A percentile compares a stretch with the other conserved stretches of the same genome.
phyloP scores from a whole-genome alignment of 192 early-diverging fungal genomes.

The Entophlyctis luteolus region DNA sequence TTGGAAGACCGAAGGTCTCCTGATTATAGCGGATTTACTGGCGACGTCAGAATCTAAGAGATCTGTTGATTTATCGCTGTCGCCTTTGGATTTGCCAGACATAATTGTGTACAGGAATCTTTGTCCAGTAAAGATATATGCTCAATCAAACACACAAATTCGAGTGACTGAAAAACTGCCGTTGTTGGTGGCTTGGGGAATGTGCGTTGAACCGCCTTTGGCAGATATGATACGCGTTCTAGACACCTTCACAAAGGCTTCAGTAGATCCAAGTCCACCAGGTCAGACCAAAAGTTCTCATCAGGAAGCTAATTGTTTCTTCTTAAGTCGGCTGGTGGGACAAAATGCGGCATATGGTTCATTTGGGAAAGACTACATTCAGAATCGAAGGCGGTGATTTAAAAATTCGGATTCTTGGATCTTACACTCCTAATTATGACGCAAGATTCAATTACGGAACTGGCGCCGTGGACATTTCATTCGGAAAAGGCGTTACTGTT shows the following conservation, averaged over 20 bases:
- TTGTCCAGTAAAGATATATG: constrained; percentile 50
- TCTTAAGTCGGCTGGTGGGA: constrained; percentile 54
- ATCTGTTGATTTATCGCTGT: constrained; percentile 29
- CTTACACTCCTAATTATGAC: constrained; percentile 43
- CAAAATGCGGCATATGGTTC: constrained; percentile 49
- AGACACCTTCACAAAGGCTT: constrained; percentile 49
- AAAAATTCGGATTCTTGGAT: constrained; percentile 41
- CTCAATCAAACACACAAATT: constrained; percentile 11
- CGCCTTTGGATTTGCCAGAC: constrained; percentile 9
- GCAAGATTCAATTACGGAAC: constrained; percentile 39
- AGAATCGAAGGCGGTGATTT: constrained; percentile 43
- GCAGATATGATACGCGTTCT: constrained; percentile 46
- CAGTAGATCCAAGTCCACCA: constrained; percentile 47
- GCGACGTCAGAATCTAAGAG: constrained; percentile 33
- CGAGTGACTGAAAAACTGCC: constrained; percentile 2
- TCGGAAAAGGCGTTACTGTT: constrained; percentile 40
- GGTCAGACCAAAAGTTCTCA: neutral
- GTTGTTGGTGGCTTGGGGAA: constrained; percentile 21
- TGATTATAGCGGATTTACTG: constrained; percentile 46
- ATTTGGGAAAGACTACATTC: constrained; percentile 38
- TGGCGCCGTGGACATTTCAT: constrained; percentile 41
- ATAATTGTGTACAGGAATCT: constrained; percentile 38
- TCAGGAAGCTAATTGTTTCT: neutral
- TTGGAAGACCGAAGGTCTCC: constrained; percentile 46
- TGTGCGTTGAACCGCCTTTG: constrained; percentile 37